These are phyloP conservation scores for Phytophthora sansomeana DNA, from an alignment of 352 stramenopile genomes.

Conservation along the genomic window DNA sequence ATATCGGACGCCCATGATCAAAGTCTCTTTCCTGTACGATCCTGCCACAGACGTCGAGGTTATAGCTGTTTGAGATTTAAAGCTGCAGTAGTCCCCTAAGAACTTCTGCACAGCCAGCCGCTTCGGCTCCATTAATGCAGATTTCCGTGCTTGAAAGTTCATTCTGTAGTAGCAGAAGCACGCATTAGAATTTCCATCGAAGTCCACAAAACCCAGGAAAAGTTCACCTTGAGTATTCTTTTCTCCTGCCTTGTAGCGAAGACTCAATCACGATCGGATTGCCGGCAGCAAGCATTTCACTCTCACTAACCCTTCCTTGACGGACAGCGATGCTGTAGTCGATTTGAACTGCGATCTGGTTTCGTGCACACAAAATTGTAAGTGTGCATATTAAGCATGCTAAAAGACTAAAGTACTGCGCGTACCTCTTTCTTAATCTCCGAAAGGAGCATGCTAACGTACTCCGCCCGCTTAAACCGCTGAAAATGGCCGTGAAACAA, in stretches of 20 bases:
- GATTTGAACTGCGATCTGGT: conserved; percentile 68
- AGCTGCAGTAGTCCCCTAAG: conserved; percentile 69
- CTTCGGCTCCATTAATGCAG: conserved; percentile 54
- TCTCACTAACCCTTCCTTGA: conserved; percentile 35
- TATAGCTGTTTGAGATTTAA: conserved; percentile 42
- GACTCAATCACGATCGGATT: conserved; percentile 6
- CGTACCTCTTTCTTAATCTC: conserved; percentile 83
- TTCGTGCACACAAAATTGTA: neutral
- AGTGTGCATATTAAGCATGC: neutral
- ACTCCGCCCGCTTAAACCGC: conserved; percentile 66
- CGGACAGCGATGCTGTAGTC: conserved; percentile 55
- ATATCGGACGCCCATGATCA: conserved; percentile 66
- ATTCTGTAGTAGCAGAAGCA: conserved; percentile 32
- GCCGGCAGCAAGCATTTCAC: conserved; percentile 19
- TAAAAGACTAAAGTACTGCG: neutral
- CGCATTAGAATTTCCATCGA: neutral
- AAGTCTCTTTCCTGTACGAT: conserved; percentile 41
- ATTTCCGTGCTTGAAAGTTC: conserved; percentile 63
- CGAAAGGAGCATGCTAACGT: conserved; percentile 63
- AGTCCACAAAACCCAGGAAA: neutral
- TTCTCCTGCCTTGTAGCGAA: conserved; percentile 17
- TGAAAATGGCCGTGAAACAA: conserved; percentile 76
- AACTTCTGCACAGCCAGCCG: conserved; percentile 40
- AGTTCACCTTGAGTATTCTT: conserved; percentile 49
- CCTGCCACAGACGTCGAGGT: neutral